Conservation (phyloP, 2,329 filamentous ascomycete species). For the Dothiorella sarmentorum region DNA sequence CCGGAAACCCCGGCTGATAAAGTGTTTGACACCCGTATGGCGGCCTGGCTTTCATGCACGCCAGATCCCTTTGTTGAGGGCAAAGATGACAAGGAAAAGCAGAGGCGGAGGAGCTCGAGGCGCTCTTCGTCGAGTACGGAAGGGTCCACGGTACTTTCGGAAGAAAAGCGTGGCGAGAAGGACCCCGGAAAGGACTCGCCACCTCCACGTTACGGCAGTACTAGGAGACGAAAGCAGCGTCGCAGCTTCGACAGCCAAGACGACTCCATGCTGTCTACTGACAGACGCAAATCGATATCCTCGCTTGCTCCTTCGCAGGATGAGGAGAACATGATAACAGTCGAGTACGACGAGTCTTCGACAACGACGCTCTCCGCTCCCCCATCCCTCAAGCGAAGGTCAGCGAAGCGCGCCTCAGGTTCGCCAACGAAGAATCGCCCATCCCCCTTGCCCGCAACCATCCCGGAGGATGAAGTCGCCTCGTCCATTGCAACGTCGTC, state of each 20-base stretch:
- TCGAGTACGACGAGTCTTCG: conserved; percentile 16
- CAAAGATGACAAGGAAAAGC: conserved; percentile 3
- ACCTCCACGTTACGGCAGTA: conserved; percentile 19
- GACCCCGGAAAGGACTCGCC: not conserved
- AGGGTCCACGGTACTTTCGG: conserved; percentile 4
- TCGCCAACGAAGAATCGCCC: conserved; percentile 41
- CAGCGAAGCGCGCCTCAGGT: conserved; percentile 35
- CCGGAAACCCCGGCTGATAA: conserved; percentile 39
- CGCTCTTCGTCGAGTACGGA: conserved; percentile 17
- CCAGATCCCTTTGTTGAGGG: conserved; percentile 54
- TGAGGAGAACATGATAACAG: conserved; percentile 21
- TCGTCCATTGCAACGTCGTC: conserved; percentile 34
- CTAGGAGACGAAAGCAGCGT: conserved; percentile 28
- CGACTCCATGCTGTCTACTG: conserved; percentile 26
- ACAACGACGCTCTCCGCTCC: not conserved
- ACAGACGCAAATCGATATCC: conserved; percentile 19
- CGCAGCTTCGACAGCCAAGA: conserved; percentile 30
- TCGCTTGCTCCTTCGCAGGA: conserved; percentile 26
- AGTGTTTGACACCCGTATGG: conserved; percentile 52
- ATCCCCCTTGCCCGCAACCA: conserved; percentile 27
- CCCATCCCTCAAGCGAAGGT: conserved; percentile 35
- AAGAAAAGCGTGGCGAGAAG: not conserved
- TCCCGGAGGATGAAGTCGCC: conserved; percentile 27
- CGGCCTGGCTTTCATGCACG: conserved; percentile 59
- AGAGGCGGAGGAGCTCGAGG: not conserved